Conservation (phyloP, 768 basidiomycete species). For the Psilocybe subaeruginosa region DNA sequence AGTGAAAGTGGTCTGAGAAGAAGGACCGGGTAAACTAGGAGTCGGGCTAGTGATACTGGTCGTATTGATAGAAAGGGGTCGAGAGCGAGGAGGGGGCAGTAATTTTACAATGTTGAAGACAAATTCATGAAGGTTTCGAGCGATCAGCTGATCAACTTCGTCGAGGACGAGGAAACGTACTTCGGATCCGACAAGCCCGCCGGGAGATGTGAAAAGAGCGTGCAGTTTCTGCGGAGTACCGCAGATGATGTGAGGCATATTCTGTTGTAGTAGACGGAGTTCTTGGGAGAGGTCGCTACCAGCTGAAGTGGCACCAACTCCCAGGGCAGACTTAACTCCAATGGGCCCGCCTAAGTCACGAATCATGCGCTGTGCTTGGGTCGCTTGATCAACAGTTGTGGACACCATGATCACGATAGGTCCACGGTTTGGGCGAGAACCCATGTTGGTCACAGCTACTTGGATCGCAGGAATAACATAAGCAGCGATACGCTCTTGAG, state of each 20-base stretch:
- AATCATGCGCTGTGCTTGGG: conserved; percentile 94
- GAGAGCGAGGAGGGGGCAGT: conserved; percentile 85
- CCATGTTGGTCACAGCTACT: conserved; percentile 69
- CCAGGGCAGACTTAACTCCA: conserved; percentile 88
- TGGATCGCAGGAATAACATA: conserved; percentile 94
- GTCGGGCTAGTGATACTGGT: conserved; percentile 35
- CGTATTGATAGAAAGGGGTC: conserved; percentile 45
- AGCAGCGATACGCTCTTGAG: conserved; percentile 96
- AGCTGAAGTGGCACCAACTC: conserved; percentile 75
- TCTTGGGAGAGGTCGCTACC: conserved; percentile 73
- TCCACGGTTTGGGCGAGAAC: conserved; percentile 66
- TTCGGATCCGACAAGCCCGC: conserved; percentile 79
- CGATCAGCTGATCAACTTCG: conserved; percentile 97
- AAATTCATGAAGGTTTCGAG: conserved; percentile 93
- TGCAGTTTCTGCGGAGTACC: conserved; percentile 97
- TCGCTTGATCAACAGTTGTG: conserved; percentile 98
- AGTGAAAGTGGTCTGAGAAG: conserved; percentile 43
- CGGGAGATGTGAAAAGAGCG: conserved; percentile 82
- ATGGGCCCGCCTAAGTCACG: conserved; percentile 93
- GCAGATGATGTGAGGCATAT: conserved; percentile 93
- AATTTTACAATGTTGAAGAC: conserved; percentile 93
- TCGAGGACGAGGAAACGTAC: conserved; percentile 95
- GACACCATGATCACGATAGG: conserved; percentile 93
- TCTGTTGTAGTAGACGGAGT: conserved; percentile 83
- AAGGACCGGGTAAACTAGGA: conserved; percentile 14